Evolutionary conservation across 805 yeast genomes (phyloP).

Genomic region (Wickerhamomyces sydowiorum): DNA sequence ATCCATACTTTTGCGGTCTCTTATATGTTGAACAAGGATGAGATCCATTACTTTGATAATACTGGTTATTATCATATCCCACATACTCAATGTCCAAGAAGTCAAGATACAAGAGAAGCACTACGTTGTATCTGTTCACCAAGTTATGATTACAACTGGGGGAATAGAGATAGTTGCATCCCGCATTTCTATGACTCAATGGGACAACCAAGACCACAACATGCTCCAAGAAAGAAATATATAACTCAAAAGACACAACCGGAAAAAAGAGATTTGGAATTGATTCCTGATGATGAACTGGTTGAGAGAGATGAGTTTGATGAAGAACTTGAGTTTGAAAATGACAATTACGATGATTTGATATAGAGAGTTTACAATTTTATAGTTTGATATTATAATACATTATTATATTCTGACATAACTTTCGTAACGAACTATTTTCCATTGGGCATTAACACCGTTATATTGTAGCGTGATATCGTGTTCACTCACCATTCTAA

Average conservation of each 20-base stretch:
- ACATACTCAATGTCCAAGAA: slow-evolving; percentile 54
- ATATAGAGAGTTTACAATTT: background rate
- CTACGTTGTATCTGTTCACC: slow-evolving; percentile 49
- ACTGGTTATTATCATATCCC: slow-evolving; percentile 67
- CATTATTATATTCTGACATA: too few relatives aligned
- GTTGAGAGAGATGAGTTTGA: too few relatives aligned
- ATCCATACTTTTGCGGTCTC: slow-evolving; percentile 77
- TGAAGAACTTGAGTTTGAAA: background rate
- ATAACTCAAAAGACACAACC: background rate
- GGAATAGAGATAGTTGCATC: slow-evolving; percentile 19
- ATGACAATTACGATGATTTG: background rate
- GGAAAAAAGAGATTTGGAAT: background rate
- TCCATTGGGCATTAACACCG: too few relatives aligned
- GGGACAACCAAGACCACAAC: slow-evolving; percentile 11
- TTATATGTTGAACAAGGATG: slow-evolving; percentile 46
- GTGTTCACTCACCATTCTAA: slow-evolving; percentile 1
- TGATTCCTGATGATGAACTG: background rate
- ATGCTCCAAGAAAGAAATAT: slow-evolving; percentile 11
- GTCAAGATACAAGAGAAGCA: slow-evolving; percentile 34
- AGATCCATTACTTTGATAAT: slow-evolving; percentile 67
- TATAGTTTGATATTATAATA: too few relatives aligned
- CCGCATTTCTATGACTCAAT: slow-evolving; percentile 16
- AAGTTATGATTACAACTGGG: slow-evolving; percentile 21
- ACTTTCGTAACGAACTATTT: background rate
- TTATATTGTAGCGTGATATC: background rate